phyloP scores from a whole-genome alignment of 2,329 filamentous ascomycete species.

The Sclerotinia sclerotiorum region DNA sequence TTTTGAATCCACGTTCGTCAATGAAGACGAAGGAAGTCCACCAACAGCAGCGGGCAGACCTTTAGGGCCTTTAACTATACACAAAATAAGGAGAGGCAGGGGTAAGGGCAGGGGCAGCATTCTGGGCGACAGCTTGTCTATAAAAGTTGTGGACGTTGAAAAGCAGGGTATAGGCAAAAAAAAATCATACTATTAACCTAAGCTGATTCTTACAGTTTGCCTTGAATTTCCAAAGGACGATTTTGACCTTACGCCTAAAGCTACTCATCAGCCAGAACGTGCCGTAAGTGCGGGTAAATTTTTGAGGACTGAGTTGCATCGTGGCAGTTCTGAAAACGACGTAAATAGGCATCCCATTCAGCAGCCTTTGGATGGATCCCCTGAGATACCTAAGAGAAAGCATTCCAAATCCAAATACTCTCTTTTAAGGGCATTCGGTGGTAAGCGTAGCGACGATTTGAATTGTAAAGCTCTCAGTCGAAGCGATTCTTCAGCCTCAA shows the following conservation, averaged over 20 bases:
- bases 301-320: conserved; percentile 35
- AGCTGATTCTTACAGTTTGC: background rate
- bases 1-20: conserved; percentile 28
- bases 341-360: conserved; percentile 21
- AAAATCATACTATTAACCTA: background rate
- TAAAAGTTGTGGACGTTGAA: conserved; percentile 11
- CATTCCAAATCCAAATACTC: conserved; percentile 39
- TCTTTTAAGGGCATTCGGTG: conserved; percentile 36
- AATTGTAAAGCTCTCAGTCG: conserved; percentile 21
- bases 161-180: background rate
- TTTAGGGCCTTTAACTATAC: conserved; percentile 37
- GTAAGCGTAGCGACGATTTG: conserved; percentile 25
- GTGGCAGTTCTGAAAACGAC: conserved; percentile 26
- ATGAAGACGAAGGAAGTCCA: conserved; percentile 36
- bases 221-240: background rate
- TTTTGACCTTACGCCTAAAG: conserved; percentile 33
- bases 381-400: conserved; percentile 31
- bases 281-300: conserved; percentile 35
- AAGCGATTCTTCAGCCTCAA: background rate
- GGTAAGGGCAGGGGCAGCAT: conserved; percentile 31
- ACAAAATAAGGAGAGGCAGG: conserved; percentile 34
- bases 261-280: conserved; percentile 27
- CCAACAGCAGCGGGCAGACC: conserved; percentile 34
- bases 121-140: conserved; percentile 29
- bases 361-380: conserved; percentile 17